A percentile compares a stretch with the other conserved stretches of the same genome.
phyloP scores from a whole-genome alignment of 1,284 basidiomycete species.

The Austropuccinia psidii region DNA sequence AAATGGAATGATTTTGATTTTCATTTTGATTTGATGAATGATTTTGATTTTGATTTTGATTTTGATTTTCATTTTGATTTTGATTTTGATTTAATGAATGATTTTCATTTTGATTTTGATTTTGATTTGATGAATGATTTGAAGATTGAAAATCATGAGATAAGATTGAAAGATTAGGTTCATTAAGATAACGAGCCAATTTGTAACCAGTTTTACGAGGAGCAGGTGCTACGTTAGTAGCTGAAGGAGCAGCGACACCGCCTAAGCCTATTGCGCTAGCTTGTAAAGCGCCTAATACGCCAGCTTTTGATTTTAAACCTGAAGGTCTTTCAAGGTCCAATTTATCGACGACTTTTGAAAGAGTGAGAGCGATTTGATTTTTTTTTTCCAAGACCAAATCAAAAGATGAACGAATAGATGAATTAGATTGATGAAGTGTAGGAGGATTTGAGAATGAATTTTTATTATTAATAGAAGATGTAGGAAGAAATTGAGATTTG shows the following conservation, averaged over 20 bases:
- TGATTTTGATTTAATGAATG: not conserved
- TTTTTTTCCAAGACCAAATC: not conserved
- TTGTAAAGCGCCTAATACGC: conserved; percentile 30
- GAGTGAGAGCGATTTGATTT: not conserved
- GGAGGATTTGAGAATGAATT: no score
- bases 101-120: no score
- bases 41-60: not conserved
- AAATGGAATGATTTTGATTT: no score
- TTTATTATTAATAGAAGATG: not conserved
- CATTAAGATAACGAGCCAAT: not conserved
- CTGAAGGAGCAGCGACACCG: conserved; percentile 25
- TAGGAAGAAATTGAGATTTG: not conserved
- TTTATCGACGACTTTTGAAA: not conserved
- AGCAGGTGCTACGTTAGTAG: conserved; percentile 12
- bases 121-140: no score
- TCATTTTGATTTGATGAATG: not conserved
- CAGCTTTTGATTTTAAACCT: conserved; percentile 8
- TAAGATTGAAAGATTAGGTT: not conserved
- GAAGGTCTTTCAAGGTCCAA: conserved; percentile 14
- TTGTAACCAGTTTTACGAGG: conserved; percentile 17
- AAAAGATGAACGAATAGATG: not conserved
- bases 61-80: no score
- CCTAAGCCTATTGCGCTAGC: conserved; percentile 34
- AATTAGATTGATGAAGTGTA: no score
- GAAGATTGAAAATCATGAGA: no score